These are phyloP conservation scores for Penicillium crustosum DNA, from an alignment of 2,329 filamentous ascomycete species.

Conservation along the genomic window DNA sequence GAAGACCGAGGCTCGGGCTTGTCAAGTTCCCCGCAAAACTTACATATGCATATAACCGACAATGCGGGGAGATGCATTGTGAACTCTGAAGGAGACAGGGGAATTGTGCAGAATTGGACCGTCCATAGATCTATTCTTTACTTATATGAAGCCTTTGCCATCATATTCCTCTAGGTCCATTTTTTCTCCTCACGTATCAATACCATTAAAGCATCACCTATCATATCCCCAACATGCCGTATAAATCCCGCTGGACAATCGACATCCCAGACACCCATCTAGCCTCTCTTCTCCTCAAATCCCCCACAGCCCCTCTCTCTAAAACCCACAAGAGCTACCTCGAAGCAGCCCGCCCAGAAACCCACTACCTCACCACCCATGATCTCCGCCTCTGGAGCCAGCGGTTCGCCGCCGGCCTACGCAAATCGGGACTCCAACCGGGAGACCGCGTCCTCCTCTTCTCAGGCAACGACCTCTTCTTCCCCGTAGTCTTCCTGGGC, in stretches of 20 bases:
- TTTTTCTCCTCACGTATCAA: neutral
- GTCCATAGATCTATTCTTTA: neutral
- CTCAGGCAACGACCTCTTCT: slow-evolving; percentile 71
- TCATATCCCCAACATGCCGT: slow-evolving; percentile 41
- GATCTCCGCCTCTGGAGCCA: slow-evolving; percentile 70
- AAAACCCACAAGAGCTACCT: slow-evolving; percentile 53
- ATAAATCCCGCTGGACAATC: slow-evolving; percentile 52
- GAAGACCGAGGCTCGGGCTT: slow-evolving; percentile 13
- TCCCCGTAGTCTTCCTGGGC: slow-evolving; percentile 68
- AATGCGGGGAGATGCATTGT: neutral
- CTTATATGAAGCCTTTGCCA: neutral
- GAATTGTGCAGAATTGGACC: neutral
- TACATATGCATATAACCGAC: neutral
- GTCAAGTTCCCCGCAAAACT: slow-evolving; percentile 16
- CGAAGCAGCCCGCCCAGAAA: slow-evolving; percentile 66
- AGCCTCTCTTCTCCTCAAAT: slow-evolving; percentile 50
- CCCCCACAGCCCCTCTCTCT: slow-evolving; percentile 49
- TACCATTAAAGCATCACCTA: neutral
- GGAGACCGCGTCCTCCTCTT: slow-evolving; percentile 74
- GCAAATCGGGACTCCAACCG: slow-evolving; percentile 60
- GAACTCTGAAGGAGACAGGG: neutral
- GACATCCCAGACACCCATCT: slow-evolving; percentile 47
- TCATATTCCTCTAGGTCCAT: neutral
- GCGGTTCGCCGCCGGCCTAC: slow-evolving; percentile 68
- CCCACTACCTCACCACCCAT: slow-evolving; percentile 63